Evolutionary conservation across 768 basidiomycete genomes (phyloP), one percentile per base, ranked within the genome.

Genomic region (Suillus paluster): DNA sequence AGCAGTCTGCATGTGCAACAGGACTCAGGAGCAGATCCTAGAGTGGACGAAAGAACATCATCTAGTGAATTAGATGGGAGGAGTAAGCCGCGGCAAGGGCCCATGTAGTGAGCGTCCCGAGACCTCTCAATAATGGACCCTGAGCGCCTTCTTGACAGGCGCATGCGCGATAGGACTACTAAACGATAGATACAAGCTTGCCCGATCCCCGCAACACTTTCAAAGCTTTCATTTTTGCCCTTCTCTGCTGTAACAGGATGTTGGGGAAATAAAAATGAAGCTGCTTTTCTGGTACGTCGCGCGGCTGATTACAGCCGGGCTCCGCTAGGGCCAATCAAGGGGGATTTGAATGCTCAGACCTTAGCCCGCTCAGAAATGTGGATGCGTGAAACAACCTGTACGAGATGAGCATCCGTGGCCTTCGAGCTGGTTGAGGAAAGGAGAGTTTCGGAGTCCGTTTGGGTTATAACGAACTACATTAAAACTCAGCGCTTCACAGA

Each of bases 271-370:
- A 67, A 66, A 56, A 66, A 61, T 66, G 70, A 63, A 45, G 67
- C 62, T 76, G 78, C 66, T 77, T 88, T 83, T 86, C 86, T 87
- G 86, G 84, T 88, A 83, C 81, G 83, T 75, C 80, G 82, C 81
- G 84, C 75, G 78, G 78, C 78, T 68, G 69, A 69, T 86, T 83
- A 81, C 71, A 75, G 77, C 80, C 75, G 75, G 84, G 73, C 81
- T 80, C 86, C 67, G 82, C 84, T 84, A 83, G 83, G 76, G 82
- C 75, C 85, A 68, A 81, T 84, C 82, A 64, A 80, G 81, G 81
- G 82, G 83, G 84, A 84, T 76, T 83, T 68, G 73, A 85, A 85
- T 83, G 75, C 86, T 88, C 87, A 86, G 86, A 89, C 86, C 86
- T 89, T 88, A 81, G 83, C 87, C 87, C 86, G 86, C 86, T 88